These are phyloP conservation scores for Uronychia binucleata DNA, from an alignment of 73 alveolate species.

Conservation along the genomic window DNA sequence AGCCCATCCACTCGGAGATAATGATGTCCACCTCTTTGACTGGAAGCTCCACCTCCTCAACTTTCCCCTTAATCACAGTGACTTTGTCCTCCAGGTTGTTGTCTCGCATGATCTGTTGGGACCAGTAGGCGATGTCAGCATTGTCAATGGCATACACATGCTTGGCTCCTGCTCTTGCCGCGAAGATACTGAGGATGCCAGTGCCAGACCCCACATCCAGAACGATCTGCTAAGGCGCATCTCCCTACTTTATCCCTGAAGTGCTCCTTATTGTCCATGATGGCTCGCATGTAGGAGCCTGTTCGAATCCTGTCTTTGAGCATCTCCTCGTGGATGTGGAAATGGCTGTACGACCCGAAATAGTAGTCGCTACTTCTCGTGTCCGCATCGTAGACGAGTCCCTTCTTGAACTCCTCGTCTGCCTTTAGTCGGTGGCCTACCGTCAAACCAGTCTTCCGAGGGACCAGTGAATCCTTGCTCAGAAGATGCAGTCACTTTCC, in stretches of 20 bases:
- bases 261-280: conserved; percentile 73
- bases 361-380: conserved; percentile 71
- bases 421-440: not conserved
- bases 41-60: conserved; percentile 85
- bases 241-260: conserved; percentile 72
- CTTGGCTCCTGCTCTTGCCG: conserved; percentile 94
- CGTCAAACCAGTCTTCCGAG: conserved; percentile 50
- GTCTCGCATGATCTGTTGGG: conserved; percentile 70
- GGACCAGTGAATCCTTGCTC: conserved; percentile 66
- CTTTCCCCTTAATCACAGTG: conserved; percentile 81
- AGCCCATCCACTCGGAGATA: conserved; percentile 95
- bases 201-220: conserved; percentile 93
- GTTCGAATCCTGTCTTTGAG: conserved; percentile 86
- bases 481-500: not conserved
- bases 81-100: conserved; percentile 79
- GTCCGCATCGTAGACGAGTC: conserved; percentile 8
- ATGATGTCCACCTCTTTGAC: conserved; percentile 90
- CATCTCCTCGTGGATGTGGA: conserved; percentile 88
- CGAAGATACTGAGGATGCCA: conserved; percentile 88
- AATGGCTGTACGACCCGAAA: conserved; percentile 88
- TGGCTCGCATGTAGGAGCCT: conserved; percentile 83
- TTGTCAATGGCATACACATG: conserved; percentile 86
- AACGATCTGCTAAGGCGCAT: conserved; percentile 44
- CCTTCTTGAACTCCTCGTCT: conserved; percentile 53
- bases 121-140: conserved; percentile 88